Base-by-base conservation (phyloP, 2,329 filamentous ascomycete species). In the Penicillium sp. region DNA sequence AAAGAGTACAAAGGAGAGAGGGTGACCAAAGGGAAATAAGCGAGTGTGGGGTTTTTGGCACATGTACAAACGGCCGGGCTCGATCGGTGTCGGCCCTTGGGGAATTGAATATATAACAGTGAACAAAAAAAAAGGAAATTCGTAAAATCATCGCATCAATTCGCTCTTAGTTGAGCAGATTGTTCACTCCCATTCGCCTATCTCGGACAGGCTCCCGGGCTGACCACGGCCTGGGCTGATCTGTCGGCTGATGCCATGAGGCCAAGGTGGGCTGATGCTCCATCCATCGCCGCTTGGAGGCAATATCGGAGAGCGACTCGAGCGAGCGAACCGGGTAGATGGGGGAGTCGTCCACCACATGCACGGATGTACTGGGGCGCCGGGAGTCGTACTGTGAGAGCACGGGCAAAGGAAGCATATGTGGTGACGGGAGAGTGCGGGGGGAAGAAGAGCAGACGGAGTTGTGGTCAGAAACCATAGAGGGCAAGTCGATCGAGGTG, bases 391-490 rank as follows among this genome's bases (percentile, higher is more conserved):
- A 67, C 31, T 63, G 64, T 25, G 66, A 58, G 27, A 74, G 72
- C 33, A 75, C 64, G 1, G 72, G 71, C 9, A 69, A 61, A 7
- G 70, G 67, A 47, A 71, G 62, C 6, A 71, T 60, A 42, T 72
- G 68, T 15, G 73, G 71, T 3, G 72, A 75, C 35, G 68, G 65
- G 43, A 70, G 50, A 55, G 64, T 72, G 63, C 63, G 72, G 13
- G 82, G 81, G 9, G 83, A 85, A 27, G 78, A 78, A 3, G 82
- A 83, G 64, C 81, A 81, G 48, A 80, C 76, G 1, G 83, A 86
- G 54, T 80, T 79, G 25, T 75, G 74, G 66, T 93, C 88, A 0
- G 87, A 89, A 43, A 88, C 77, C 54, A 89, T 76, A 1, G 86
- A 87, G 6, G 85, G 85, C 4, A 83, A 81, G 39, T 86, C 83